Evolutionary conservation across 148 eudicot genomes (phyloP).

Genomic region (Nepenthes gracilis): DNA sequence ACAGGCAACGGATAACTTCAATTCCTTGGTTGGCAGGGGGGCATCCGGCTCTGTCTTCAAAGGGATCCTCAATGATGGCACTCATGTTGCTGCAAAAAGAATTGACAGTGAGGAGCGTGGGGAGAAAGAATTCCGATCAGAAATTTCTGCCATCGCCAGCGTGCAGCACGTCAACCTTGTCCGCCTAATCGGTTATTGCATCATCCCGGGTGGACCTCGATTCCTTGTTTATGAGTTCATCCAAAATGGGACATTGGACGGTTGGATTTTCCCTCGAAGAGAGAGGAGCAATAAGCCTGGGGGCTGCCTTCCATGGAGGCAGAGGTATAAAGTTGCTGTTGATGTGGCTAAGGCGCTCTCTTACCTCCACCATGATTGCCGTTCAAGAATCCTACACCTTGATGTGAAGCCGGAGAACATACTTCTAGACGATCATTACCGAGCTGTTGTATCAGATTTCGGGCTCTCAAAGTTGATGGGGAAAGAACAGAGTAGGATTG

Average conservation of each 20-base stretch:
- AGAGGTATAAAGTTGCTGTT: slow-evolving; percentile 44
- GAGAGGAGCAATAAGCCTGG: slow-evolving; percentile 9
- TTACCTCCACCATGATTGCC: slow-evolving; percentile 77
- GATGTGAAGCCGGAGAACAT: slow-evolving; percentile 92
- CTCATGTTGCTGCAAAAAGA: slow-evolving; percentile 62
- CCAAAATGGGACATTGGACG: slow-evolving; percentile 65
- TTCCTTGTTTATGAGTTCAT: slow-evolving; percentile 65
- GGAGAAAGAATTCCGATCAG: slow-evolving; percentile 59
- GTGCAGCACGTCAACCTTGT: slow-evolving; percentile 67
- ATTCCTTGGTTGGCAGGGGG: slow-evolving; percentile 47
- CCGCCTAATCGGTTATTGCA: slow-evolving; percentile 57
- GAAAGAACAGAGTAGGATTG: slow-evolving; percentile 47
- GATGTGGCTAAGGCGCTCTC: slow-evolving; percentile 82
- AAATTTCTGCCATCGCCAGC: slow-evolving; percentile 68
- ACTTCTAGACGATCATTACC: slow-evolving; percentile 44
- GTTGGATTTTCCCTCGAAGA: slow-evolving; percentile 58
- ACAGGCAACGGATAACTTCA: slow-evolving; percentile 61
- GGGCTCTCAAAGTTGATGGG: slow-evolving; percentile 75
- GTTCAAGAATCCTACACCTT: slow-evolving; percentile 58
- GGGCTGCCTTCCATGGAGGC: slow-evolving; percentile 64
- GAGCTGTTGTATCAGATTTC: slow-evolving; percentile 62
- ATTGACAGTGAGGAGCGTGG: slow-evolving; percentile 55
- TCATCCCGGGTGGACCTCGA: slow-evolving; percentile 32
- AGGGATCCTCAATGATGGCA: slow-evolving; percentile 58
- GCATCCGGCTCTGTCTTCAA: slow-evolving; percentile 63